A percentile compares a stretch with the other conserved stretches of the same genome.
Conservation (phyloP, 768 basidiomycete species). For the Fistulinella prunicolor region DNA sequence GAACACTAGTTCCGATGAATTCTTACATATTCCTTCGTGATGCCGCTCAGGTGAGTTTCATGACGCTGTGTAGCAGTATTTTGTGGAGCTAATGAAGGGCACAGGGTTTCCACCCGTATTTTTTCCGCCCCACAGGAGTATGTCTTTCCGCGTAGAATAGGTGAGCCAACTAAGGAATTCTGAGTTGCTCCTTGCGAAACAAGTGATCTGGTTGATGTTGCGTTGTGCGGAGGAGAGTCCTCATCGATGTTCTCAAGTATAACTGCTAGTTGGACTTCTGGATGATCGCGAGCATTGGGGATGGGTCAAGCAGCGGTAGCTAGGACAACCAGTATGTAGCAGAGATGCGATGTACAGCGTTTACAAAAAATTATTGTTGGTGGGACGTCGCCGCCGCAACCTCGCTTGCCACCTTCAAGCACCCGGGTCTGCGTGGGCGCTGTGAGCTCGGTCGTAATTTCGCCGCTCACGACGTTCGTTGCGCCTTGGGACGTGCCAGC, state of each 20-base stretch:
- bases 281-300: not conserved
- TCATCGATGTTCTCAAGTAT: not conserved
- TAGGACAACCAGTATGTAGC: conserved; percentile 6
- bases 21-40: conserved; percentile 9
- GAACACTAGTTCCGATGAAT: conserved; percentile 1
- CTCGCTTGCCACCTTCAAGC: conserved; percentile 23
- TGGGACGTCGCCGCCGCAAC: conserved; percentile 18
- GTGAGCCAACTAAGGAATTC: not conserved
- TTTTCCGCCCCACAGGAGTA: not conserved
- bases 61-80: not conserved
- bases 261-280: not conserved
- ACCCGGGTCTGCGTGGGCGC: conserved; percentile 19
- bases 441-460: conserved; percentile 16
- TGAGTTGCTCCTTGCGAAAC: not conserved
- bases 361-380: conserved; percentile 26
- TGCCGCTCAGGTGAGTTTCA: conserved; percentile 8
- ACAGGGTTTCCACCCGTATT: not conserved
- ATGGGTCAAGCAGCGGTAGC: conserved; percentile 13
- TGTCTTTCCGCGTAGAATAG: not conserved
- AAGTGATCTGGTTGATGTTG: conserved; percentile 11
- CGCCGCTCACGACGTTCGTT: conserved; percentile 23
- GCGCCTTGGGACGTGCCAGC: conserved; percentile 12
- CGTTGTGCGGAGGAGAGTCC: not conserved
- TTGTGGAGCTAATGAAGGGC: not conserved
- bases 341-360: conserved; percentile 9